Base-by-base conservation (phyloP, 192 early-diverging fungal genomes). In the Martensiomyces pterosporus region DNA sequence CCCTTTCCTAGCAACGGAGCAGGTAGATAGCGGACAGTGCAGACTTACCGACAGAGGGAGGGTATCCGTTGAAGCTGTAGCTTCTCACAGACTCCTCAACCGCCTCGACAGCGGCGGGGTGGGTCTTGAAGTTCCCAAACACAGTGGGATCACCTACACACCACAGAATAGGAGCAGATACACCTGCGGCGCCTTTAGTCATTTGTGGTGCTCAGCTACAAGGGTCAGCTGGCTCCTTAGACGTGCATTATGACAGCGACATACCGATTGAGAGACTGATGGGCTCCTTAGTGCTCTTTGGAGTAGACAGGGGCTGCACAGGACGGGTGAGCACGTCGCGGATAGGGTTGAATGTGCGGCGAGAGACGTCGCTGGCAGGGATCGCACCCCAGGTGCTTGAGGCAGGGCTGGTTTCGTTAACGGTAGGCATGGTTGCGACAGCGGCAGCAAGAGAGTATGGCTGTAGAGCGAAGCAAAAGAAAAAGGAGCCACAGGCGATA, bases 101-200 rank as follows among this genome's bases (percentile, higher is more conserved):
- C n/a, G 88, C 82, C 13, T 90, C 81, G 48, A 83, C 83, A 35
- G 72, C 74, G 23, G 58, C 78, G 8, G 80, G 59, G 59, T 86
- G 79, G 18, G 86, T 76, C 56, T 92, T 89, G 70, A 94, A 87
- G 76, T 94, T 94, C 25, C 92, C 92, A 80, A 88, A 91, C 29
- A 84, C 77, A 4, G 92, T 91, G 12, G 92, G 92, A 64, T 94
- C 92, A 40, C 91, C 84, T 62, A 78, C 9, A 18, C 25, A 44
- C 7, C 21, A 36, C 39, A 47, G 39, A 14, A 26, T n/a, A 25
- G n/a, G n/a, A n/a, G n/a, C n/a, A n/a, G n/a, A n/a, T n/a, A n/a
- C n/a, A n/a, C n/a, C n/a, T n/a, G n/a, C n/a, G n/a, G n/a, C n/a
- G n/a, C n/a, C n/a, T n/a, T n/a, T n/a, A n/a, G n/a, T n/a, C n/a